Percentiles rank a stretch among this genome's conserved stretches.
Conservation (phyloP, 257 asterid species). For the Apocynum venetum region DNA sequence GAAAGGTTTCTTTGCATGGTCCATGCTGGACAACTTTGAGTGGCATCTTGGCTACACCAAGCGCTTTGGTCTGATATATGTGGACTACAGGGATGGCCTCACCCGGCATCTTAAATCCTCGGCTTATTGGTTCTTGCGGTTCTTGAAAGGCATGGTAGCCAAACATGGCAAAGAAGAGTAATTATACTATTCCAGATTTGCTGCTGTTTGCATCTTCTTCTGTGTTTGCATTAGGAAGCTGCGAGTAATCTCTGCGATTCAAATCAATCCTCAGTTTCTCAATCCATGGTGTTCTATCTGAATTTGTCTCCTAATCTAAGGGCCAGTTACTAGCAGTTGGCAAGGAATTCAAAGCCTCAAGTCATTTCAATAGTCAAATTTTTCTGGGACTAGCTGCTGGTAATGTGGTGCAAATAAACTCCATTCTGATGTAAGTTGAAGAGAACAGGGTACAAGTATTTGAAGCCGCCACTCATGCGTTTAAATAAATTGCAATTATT, state of each 20-base stretch:
- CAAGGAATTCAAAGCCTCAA: not conserved
- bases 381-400: not conserved
- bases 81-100: conserved; percentile 40
- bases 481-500: too few relatives aligned
- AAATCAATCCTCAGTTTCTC: not conserved
- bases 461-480: not conserved
- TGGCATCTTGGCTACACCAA: conserved; percentile 30
- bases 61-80: conserved; percentile 34
- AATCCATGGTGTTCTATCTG: not conserved
- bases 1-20: conserved; percentile 28
- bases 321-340: not conserved
- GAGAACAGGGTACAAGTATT: not conserved
- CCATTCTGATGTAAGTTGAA: not conserved
- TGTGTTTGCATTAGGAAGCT: not conserved
- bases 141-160: conserved; percentile 29
- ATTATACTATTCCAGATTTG: not conserved
- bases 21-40: conserved; percentile 29
- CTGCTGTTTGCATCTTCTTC: not conserved
- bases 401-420: not conserved
- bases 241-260: not conserved
- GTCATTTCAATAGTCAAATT: not conserved
- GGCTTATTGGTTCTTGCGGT: conserved; percentile 50
- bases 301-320: not conserved
- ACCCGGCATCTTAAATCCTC: conserved; percentile 43
- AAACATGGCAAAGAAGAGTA: conserved; percentile 33